Conservation (phyloP, 148 eudicot species). For the Dysphania ambrosioides region DNA sequence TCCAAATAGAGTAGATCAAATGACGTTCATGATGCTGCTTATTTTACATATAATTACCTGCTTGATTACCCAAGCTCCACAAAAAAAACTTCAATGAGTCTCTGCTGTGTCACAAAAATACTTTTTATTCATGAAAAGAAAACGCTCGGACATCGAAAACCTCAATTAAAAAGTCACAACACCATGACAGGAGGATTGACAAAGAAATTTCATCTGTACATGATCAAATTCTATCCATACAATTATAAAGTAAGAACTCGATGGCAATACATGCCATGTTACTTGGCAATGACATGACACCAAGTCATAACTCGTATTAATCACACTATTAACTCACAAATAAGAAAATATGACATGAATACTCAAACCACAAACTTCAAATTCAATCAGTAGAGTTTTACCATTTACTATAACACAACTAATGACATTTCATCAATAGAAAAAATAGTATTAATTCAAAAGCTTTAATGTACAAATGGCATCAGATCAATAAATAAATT, state of each 20-base stretch:
- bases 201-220: not conserved
- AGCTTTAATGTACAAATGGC: no score
- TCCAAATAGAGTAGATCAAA: not conserved
- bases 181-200: not conserved
- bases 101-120: not conserved
- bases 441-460: no score
- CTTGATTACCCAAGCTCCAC: not conserved
- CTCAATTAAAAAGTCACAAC: not conserved
- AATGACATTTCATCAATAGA: no score
- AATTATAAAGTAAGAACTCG: not conserved
- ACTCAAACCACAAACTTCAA: no score
- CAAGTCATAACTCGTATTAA: no score
- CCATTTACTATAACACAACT: no score
- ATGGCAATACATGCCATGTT: no score
- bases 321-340: no score
- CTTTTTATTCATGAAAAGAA: not conserved
- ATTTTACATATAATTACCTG: not conserved
- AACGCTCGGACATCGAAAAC: not conserved
- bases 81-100: not conserved
- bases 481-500: no score
- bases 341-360: no score
- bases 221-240: not conserved
- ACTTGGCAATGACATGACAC: no score
- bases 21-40: not conserved
- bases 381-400: no score